These are phyloP conservation scores for Metarhizium album DNA, from an alignment of 2,329 filamentous ascomycete species.

Conservation along the genomic window DNA sequence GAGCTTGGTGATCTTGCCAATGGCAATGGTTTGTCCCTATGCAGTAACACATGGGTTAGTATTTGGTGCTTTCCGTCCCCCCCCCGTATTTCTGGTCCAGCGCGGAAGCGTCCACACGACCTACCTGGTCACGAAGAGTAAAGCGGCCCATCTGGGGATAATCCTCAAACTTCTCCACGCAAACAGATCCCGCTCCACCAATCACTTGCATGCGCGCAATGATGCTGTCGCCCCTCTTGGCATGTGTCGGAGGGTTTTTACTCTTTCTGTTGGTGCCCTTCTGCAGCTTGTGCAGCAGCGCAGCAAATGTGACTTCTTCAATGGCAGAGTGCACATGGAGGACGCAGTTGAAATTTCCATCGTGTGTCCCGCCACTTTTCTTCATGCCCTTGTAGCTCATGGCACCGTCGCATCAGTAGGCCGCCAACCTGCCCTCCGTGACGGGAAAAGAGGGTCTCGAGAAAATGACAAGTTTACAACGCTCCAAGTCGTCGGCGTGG, in stretches of 20 bases:
- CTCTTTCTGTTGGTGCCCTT: conserved; percentile 90
- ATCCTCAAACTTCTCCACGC: conserved; percentile 90
- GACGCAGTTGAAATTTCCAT: conserved; percentile 54
- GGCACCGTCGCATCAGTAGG: too few relatives aligned
- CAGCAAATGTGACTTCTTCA: conserved; percentile 88
- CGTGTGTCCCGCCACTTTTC: too few relatives aligned
- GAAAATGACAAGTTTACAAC: neutral
- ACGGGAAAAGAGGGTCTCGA: neutral
- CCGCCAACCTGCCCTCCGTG: too few relatives aligned
- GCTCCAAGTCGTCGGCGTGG: neutral
- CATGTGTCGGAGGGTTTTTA: conserved; percentile 86
- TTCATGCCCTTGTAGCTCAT: too few relatives aligned
- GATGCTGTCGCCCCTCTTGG: conserved; percentile 70
- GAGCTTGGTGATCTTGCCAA: conserved; percentile 97
- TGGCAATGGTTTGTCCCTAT: conserved; percentile 96
- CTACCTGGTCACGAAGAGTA: conserved; percentile 77
- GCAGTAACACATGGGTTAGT: neutral
- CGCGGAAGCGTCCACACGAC: conserved; percentile 11
- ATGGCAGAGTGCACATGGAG: conserved; percentile 95
- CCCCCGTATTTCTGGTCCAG: neutral
- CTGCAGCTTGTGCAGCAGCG: conserved; percentile 85
- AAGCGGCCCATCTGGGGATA: conserved; percentile 91
- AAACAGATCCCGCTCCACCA: conserved; percentile 75
- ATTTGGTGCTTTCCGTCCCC: neutral
- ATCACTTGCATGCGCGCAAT: conserved; percentile 86